Percentiles rank a stretch among this genome's conserved stretches.
These are phyloP conservation scores for Aspergillus glaucus DNA, from an alignment of 2,329 filamentous ascomycete species.

Conservation along the genomic window DNA sequence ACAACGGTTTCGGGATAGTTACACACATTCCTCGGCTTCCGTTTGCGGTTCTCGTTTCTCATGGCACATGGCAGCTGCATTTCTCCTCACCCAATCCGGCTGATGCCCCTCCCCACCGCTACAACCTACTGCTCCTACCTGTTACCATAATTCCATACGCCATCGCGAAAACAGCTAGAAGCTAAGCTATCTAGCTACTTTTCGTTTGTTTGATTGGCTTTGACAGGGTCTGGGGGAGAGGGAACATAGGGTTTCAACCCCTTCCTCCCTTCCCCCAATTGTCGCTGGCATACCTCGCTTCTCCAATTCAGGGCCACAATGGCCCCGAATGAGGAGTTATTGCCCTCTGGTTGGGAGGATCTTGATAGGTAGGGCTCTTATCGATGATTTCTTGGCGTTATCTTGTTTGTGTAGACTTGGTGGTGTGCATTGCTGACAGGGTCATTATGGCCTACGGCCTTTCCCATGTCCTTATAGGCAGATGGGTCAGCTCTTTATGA, in stretches of 20 bases:
- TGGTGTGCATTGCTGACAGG: constrained; percentile 4
- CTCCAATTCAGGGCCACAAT: constrained; percentile 30
- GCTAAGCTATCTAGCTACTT: background rate
- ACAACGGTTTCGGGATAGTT: too few relatives aligned
- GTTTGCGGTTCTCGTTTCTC: too few relatives aligned
- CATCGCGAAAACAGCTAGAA: background rate
- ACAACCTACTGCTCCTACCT: background rate
- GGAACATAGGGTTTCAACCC: background rate
- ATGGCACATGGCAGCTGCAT: background rate
- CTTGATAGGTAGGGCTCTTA: constrained; percentile 31
- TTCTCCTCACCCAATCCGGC: background rate
- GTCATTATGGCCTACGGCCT: constrained; percentile 5
- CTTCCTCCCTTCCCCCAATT: background rate
- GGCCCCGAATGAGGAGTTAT: constrained; percentile 36
- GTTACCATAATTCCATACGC: background rate
- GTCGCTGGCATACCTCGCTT: constrained; percentile 17
- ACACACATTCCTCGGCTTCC: too few relatives aligned
- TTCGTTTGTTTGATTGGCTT: background rate
- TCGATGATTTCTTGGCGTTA: constrained; percentile 9
- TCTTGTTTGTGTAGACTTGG: constrained; percentile 28
- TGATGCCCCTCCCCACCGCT: background rate
- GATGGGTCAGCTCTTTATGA: constrained; percentile 57
- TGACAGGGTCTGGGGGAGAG: background rate
- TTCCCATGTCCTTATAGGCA: constrained; percentile 50
- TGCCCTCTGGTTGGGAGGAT: constrained; percentile 36